These are phyloP conservation scores for Nemania abortiva DNA, from an alignment of 2,329 filamentous ascomycete species.

Conservation along the genomic window DNA sequence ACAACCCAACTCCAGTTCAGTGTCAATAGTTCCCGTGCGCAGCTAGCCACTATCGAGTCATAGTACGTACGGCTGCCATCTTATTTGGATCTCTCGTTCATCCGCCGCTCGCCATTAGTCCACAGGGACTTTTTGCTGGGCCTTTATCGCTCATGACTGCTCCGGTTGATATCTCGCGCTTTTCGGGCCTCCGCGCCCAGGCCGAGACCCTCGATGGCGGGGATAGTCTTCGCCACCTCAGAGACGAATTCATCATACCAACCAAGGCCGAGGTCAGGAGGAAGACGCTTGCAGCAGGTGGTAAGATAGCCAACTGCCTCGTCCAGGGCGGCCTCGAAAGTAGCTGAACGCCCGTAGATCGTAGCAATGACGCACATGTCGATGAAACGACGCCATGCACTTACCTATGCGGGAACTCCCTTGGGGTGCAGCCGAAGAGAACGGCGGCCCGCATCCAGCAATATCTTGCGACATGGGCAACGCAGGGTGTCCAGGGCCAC, in stretches of 20 bases:
- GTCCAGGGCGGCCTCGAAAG: constrained; percentile 32
- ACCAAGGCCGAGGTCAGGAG: constrained; percentile 50
- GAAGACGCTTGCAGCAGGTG: constrained; percentile 45
- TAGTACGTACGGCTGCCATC: constrained; percentile 17
- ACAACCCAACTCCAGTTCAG: constrained; percentile 28
- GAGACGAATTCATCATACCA: constrained; percentile 50
- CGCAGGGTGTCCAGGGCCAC: constrained; percentile 81
- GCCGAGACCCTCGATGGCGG: constrained; percentile 48
- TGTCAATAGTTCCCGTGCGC: constrained; percentile 12
- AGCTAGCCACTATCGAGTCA: constrained; percentile 21
- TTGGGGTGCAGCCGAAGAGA: constrained; percentile 78
- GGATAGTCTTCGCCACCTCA: constrained; percentile 47
- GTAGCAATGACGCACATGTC: constrained; percentile 42
- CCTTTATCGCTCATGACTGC: constrained; percentile 41
- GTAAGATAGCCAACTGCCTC: constrained; percentile 42
- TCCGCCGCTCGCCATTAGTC: constrained; percentile 15
- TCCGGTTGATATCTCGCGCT: constrained; percentile 40
- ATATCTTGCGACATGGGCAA: constrained; percentile 80
- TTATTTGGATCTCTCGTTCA: constrained; percentile 18
- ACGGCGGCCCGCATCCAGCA: constrained; percentile 74
- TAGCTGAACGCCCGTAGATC: constrained; percentile 47
- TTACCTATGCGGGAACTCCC: constrained; percentile 84
- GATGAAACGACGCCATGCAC: constrained; percentile 58
- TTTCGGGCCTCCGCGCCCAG: constrained; percentile 46
- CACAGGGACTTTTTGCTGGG: constrained; percentile 1